These are phyloP conservation scores for Xylaria sp. DNA, from an alignment of 495 filamentous ascomycete species.

Conservation along the genomic window DNA sequence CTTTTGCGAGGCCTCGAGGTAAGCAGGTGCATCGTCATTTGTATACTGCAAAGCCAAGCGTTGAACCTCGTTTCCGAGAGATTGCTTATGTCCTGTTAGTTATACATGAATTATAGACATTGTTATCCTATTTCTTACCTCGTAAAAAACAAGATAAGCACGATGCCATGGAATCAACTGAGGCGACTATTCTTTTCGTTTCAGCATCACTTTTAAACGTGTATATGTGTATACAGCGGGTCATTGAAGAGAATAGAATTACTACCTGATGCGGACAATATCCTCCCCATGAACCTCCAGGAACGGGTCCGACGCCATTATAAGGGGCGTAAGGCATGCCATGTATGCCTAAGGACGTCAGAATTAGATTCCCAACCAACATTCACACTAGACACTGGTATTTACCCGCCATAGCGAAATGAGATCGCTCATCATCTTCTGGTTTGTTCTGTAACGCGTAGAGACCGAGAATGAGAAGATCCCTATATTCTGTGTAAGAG, in stretches of 20 bases:
- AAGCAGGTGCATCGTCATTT: slow-evolving; percentile 32
- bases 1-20: slow-evolving; percentile 43
- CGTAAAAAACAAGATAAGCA: slow-evolving; percentile 49
- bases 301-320: slow-evolving; percentile 51
- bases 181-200: slow-evolving; percentile 40
- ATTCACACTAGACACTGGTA: not conserved
- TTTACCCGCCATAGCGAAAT: slow-evolving; percentile 57
- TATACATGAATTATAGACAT: not conserved
- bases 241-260: slow-evolving; percentile 30
- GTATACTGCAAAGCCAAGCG: slow-evolving; percentile 43
- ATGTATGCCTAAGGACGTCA: slow-evolving; percentile 54
- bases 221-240: not conserved
- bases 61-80: slow-evolving; percentile 45
- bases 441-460: slow-evolving; percentile 47
- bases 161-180: slow-evolving; percentile 53
- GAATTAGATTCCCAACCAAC: not conserved
- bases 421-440: slow-evolving; percentile 54
- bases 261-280: slow-evolving; percentile 58
- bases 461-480: slow-evolving; percentile 55
- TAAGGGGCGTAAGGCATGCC: slow-evolving; percentile 56
- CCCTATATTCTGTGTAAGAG: slow-evolving; percentile 35
- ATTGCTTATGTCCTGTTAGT: slow-evolving; percentile 43
- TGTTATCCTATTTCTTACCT: slow-evolving; percentile 37
- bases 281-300: slow-evolving; percentile 42
- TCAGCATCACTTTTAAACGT: slow-evolving; percentile 12